These are phyloP conservation scores for Aspergillaceae sp. DNA, from an alignment of 2,329 filamentous ascomycete species.

Conservation along the genomic window DNA sequence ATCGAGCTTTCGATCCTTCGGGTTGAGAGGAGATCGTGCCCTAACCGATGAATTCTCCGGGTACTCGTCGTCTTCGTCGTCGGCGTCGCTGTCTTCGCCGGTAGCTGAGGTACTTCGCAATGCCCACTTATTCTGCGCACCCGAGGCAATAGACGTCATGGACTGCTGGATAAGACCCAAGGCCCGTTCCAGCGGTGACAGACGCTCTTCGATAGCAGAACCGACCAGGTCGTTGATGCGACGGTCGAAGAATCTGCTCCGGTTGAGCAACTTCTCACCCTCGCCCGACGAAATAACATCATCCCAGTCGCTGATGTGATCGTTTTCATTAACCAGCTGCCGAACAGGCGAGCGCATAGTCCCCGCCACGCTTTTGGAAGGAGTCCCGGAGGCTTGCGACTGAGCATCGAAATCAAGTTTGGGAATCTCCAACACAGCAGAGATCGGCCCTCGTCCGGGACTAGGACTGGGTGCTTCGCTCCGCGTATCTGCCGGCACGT, in stretches of 20 bases:
- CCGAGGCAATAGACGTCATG: slow-evolving; percentile 50
- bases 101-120: slow-evolving; percentile 63
- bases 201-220: slow-evolving; percentile 62
- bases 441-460: slow-evolving; percentile 47
- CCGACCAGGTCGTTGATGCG: slow-evolving; percentile 83
- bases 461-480: slow-evolving; percentile 69
- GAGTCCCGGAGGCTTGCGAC: slow-evolving; percentile 44
- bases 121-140: slow-evolving; percentile 49
- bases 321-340: slow-evolving; percentile 51
- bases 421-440: slow-evolving; percentile 39
- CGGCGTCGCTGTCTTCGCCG: slow-evolving; percentile 71
- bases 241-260: slow-evolving; percentile 81
- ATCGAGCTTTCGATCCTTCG: slow-evolving; percentile 67
- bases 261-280: slow-evolving; percentile 70
- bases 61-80: slow-evolving; percentile 77
- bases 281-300: slow-evolving; percentile 73
- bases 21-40: slow-evolving; percentile 61
- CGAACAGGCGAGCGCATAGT: slow-evolving; percentile 49
- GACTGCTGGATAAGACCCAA: slow-evolving; percentile 66
- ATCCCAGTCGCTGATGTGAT: slow-evolving; percentile 85
- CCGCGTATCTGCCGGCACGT: slow-evolving; percentile 44
- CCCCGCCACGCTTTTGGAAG: slow-evolving; percentile 56
- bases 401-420: slow-evolving; percentile 28
- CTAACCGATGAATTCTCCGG: slow-evolving; percentile 49
- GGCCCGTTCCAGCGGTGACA: slow-evolving; percentile 74